Conservation (phyloP, 1,284 basidiomycete species). For the Trichosporon coremiiforme region DNA sequence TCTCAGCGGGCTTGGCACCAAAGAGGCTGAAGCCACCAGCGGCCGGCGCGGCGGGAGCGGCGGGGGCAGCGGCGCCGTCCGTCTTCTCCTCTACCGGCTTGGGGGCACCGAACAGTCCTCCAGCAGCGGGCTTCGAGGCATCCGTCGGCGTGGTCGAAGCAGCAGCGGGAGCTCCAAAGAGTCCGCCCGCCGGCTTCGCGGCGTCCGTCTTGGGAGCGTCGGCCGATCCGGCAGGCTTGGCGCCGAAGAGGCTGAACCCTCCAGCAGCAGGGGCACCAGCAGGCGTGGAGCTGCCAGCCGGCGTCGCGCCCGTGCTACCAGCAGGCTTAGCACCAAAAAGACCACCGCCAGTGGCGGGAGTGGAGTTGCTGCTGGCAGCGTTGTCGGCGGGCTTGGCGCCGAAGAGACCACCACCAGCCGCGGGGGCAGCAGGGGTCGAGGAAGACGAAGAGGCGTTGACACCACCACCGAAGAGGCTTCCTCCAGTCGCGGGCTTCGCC, state of each 20-base stretch:
- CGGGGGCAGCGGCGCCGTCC: constrained; percentile 1
- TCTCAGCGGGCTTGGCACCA: constrained; percentile 26
- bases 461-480: constrained; percentile 42
- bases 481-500: constrained; percentile 32
- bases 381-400: constrained; percentile 31
- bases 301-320: constrained; percentile 11
- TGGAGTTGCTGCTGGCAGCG: constrained; percentile 21
- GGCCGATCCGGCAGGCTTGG: constrained; percentile 34
- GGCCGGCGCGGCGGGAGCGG: constrained; percentile 26
- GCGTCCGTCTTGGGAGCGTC: constrained; percentile 26
- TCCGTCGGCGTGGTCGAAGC: constrained; percentile 19
- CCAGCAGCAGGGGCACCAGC: constrained; percentile 35
- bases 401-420: constrained; percentile 45
- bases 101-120: constrained; percentile 38
- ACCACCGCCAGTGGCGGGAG: constrained; percentile 33
- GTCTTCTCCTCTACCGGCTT: constrained; percentile 21
- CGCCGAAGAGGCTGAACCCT: constrained; percentile 39
- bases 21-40: constrained; percentile 31
- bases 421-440: constrained; percentile 33
- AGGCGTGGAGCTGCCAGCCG: constrained; percentile 16
- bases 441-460: constrained; percentile 23
- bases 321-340: constrained; percentile 41
- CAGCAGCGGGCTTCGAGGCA: constrained; percentile 38
- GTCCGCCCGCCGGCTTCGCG: constrained; percentile 34
- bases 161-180: constrained; percentile 40